A percentile compares a stretch with the other conserved stretches of the same genome.
phyloP scores from a whole-genome alignment of 495 filamentous ascomycete genomes.

The Rusavskia elegans region DNA sequence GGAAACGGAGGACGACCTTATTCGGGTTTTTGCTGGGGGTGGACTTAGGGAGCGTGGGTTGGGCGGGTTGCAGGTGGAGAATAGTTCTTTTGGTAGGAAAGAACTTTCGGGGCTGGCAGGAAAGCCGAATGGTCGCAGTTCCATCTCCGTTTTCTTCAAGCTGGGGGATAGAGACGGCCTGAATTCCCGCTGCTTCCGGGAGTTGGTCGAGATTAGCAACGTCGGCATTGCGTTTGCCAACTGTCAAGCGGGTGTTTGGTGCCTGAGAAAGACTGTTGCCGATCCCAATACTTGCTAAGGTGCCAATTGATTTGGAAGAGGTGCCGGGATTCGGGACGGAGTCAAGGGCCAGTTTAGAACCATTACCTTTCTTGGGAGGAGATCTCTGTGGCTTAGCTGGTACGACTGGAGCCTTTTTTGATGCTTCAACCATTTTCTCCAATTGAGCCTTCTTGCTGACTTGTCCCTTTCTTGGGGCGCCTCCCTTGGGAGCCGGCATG shows the following conservation, averaged over 20 bases:
- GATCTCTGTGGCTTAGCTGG: background rate
- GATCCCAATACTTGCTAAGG: too few species aligned
- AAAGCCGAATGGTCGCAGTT: background rate
- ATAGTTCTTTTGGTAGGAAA: background rate
- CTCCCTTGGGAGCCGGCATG: background rate
- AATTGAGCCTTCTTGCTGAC: conserved; percentile 1
- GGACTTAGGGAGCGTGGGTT: background rate
- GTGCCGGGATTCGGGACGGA: background rate
- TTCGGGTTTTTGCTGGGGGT: background rate
- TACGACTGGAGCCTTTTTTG: background rate
- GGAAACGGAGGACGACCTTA: background rate
- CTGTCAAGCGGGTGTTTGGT: too few species aligned
- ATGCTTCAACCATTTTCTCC: conserved; percentile 4
- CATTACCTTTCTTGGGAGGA: background rate
- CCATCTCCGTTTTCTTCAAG: too few species aligned
- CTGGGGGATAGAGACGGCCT: too few species aligned
- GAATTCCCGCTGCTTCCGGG: too few species aligned
- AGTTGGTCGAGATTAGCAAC: too few species aligned
- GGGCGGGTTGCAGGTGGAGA: background rate
- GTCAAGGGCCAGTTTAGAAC: background rate
- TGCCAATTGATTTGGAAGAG: background rate
- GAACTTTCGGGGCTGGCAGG: background rate
- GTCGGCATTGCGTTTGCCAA: too few species aligned
- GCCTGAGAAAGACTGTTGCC: too few species aligned
- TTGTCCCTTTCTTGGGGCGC: conserved; percentile 1